These are phyloP conservation scores for Strobilomyces confusus DNA, from an alignment of 768 basidiomycete genomes.

Conservation along the genomic window DNA sequence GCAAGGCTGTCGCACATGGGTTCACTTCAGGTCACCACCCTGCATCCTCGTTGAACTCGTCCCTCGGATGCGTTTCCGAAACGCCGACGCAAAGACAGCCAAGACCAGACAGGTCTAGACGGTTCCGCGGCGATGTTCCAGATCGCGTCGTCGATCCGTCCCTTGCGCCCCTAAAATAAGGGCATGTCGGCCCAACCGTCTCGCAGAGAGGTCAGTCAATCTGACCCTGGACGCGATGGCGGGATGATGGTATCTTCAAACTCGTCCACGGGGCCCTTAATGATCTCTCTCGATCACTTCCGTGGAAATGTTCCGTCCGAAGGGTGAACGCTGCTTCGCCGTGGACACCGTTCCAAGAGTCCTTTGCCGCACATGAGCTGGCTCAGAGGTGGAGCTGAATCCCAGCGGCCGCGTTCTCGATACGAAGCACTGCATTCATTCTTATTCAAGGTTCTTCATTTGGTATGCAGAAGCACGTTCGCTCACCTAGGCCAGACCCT, in stretches of 20 bases:
- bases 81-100: conserved; percentile 77
- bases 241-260: conserved; percentile 59
- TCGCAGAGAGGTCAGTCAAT: conserved; percentile 7
- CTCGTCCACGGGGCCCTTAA: conserved; percentile 60
- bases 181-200: conserved; percentile 6
- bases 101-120: conserved; percentile 81
- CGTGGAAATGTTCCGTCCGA: conserved; percentile 60
- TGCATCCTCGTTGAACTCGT: conserved; percentile 83
- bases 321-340: conserved; percentile 37
- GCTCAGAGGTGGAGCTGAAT: conserved; percentile 80
- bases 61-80: conserved; percentile 82
- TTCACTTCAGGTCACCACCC: conserved; percentile 72
- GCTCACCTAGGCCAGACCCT: conserved; percentile 63
- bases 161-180: conserved; percentile 47
- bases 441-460: conserved; percentile 12
- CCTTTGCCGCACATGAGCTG: conserved; percentile 49
- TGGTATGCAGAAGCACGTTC: conserved; percentile 14
- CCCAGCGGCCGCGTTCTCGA: conserved; percentile 74
- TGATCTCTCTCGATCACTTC: conserved; percentile 73
- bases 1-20: conserved; percentile 10
- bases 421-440: conserved; percentile 39
- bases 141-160: conserved; percentile 79
- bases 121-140: conserved; percentile 59
- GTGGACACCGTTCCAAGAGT: conserved; percentile 27
- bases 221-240: conserved; percentile 72